phyloP scores from a whole-genome alignment of 2,329 filamentous ascomycete species.

The Xylariales sp. region DNA sequence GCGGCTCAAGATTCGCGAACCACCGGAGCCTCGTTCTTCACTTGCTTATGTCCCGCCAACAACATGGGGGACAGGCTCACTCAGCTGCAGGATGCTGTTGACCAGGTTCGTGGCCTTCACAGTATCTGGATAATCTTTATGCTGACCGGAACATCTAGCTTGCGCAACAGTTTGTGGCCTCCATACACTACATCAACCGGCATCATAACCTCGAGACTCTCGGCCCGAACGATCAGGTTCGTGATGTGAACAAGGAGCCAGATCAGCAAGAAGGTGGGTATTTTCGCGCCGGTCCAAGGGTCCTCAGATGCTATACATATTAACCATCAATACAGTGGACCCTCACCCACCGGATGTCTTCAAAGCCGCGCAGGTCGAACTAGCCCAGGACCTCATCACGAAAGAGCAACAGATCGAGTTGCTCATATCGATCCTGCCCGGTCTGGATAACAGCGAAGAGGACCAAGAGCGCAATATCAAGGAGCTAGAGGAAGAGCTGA shows the following conservation, averaged over 20 bases:
- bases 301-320: background rate
- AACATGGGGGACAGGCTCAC: conserved; percentile 78
- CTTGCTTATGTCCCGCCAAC: too few relatives aligned
- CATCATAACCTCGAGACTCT: conserved; percentile 64
- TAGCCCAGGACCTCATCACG: conserved; percentile 70
- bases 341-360: conserved; percentile 61
- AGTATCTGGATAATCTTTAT: background rate
- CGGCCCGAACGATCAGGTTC: conserved; percentile 52
- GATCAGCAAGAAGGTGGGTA: conserved; percentile 45
- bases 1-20: too few relatives aligned
- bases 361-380: conserved; percentile 62
- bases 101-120: conserved; percentile 53
- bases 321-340: conserved; percentile 41
- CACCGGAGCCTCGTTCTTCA: too few relatives aligned
- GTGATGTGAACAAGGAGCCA: conserved; percentile 52
- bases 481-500: conserved; percentile 61
- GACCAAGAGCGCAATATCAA: conserved; percentile 67
- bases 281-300: background rate
- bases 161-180: conserved; percentile 63
- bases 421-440: conserved; percentile 69
- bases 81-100: conserved; percentile 79
- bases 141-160: conserved; percentile 39
- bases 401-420: conserved; percentile 82
- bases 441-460: conserved; percentile 71
- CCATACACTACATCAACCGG: conserved; percentile 60